Percentiles rank a stretch among this genome's conserved stretches.
Conservation (phyloP, 148 eudicot species). For the Diospyros kaki region DNA sequence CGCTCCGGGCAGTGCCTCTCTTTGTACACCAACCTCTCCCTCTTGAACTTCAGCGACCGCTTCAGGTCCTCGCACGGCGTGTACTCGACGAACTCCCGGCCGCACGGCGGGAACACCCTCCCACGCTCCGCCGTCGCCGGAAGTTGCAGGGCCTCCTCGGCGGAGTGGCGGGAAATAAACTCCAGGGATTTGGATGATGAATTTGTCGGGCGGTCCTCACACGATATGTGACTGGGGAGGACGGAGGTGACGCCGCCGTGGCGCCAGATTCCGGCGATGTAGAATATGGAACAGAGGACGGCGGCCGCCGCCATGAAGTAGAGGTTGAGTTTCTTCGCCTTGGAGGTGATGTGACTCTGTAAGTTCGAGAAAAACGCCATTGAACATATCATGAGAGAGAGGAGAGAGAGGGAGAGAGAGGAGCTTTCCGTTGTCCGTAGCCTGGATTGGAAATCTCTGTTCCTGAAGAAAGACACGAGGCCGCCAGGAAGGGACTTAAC, state of each 20-base stretch:
- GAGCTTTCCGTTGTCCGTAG: no score
- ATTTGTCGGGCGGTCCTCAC: slow-evolving; percentile 1
- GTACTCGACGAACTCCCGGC: slow-evolving; percentile 44
- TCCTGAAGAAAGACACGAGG: no score
- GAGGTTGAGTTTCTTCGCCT: no score
- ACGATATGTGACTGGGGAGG: slow-evolving; percentile 14
- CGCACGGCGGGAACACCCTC: slow-evolving; percentile 47
- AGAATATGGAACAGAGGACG: not conserved
- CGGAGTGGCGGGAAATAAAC: slow-evolving; percentile 53
- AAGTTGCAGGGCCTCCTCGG: slow-evolving; percentile 21
- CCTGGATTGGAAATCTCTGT: no score
- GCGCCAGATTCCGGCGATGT: not conserved
- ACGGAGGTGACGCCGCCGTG: not conserved
- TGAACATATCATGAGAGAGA: not conserved
- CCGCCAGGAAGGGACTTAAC: no score
- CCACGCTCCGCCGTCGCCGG: slow-evolving; percentile 29
- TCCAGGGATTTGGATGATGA: slow-evolving; percentile 32
- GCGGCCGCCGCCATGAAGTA: not conserved
- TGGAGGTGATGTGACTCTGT: no score
- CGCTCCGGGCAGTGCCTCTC: slow-evolving; percentile 79
- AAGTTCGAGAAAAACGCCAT: no score
- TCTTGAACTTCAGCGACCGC: slow-evolving; percentile 54
- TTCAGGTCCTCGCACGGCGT: slow-evolving; percentile 73
- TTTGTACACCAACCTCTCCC: slow-evolving; percentile 45
- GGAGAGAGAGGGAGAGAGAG: not conserved